phyloP scores from a whole-genome alignment of 2,329 filamentous ascomycete species.

The Exophiala oligosperma region DNA sequence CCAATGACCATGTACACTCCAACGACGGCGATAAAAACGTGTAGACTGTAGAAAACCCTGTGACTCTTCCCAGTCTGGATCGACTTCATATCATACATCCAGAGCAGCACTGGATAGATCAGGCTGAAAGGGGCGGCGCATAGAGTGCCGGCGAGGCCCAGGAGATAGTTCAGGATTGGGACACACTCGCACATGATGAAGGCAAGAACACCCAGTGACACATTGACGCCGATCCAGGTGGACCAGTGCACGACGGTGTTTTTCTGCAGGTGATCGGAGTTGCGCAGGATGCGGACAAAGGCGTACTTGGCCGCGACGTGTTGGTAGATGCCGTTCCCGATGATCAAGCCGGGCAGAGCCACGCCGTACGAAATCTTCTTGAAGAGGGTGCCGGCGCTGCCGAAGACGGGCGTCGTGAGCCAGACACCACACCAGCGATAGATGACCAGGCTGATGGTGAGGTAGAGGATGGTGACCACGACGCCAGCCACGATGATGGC shows the following conservation, averaged over 20 bases:
- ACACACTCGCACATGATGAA: constrained; percentile 56
- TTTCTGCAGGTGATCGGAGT: constrained; percentile 52
- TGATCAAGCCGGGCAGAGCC: constrained; percentile 36
- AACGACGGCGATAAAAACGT: constrained; percentile 45
- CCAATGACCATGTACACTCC: constrained; percentile 50
- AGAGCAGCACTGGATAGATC: constrained; percentile 50
- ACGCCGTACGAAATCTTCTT: constrained; percentile 50
- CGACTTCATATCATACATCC: constrained; percentile 47
- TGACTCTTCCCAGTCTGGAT: constrained; percentile 41
- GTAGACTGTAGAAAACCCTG: constrained; percentile 41
- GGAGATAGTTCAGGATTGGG: constrained; percentile 57
- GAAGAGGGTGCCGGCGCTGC: constrained; percentile 43
- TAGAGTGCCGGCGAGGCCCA: constrained; percentile 51
- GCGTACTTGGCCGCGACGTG: constrained; percentile 56
- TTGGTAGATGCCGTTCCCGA: constrained; percentile 27
- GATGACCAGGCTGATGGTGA: constrained; percentile 42
- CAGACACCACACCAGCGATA: constrained; percentile 50
- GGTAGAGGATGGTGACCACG: constrained; percentile 37
- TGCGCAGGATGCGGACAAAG: constrained; percentile 56
- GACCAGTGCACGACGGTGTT: constrained; percentile 54
- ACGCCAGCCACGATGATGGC: constrained; percentile 37
- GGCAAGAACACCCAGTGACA: constrained; percentile 22
- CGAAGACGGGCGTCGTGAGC: constrained; percentile 50
- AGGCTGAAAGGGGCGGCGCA: constrained; percentile 55
- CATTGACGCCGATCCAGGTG: constrained; percentile 51